Percentiles rank a stretch among this genome's conserved stretches.
phyloP scores from a whole-genome alignment of 1,139 yeast genomes.

The Zygoascus meyerae region DNA sequence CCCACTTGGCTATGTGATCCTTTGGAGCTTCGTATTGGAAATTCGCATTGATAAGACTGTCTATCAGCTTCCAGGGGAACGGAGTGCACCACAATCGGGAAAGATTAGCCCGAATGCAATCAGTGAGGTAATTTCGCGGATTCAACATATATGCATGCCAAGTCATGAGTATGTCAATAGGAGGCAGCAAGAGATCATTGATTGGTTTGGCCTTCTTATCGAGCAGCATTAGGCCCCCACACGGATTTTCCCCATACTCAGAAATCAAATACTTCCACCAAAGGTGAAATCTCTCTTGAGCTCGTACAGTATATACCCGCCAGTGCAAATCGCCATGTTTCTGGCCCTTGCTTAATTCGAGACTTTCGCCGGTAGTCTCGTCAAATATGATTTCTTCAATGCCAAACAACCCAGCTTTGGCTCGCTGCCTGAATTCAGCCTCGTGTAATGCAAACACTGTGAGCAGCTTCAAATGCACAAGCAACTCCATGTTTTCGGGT shows the following conservation, averaged over 20 bases:
- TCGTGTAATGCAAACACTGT: constrained; percentile 32
- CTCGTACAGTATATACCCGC: constrained; percentile 33
- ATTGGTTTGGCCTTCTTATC: not conserved
- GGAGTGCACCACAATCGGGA: constrained; percentile 28
- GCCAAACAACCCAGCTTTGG: constrained; percentile 17
- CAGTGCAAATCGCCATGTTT: constrained; percentile 27
- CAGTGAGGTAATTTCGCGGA: constrained; percentile 33
- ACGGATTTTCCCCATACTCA: constrained; percentile 2
- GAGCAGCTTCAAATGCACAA: constrained; percentile 36
- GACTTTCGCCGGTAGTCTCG: constrained; percentile 1
- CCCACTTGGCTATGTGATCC: not conserved
- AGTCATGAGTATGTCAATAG: constrained; percentile 39
- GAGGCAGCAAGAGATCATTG: constrained; percentile 27
- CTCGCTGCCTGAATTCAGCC: constrained; percentile 15
- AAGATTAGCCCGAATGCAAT: constrained; percentile 29
- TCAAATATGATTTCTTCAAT: constrained; percentile 7
- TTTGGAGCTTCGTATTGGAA: not conserved
- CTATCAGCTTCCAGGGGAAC: constrained; percentile 30
- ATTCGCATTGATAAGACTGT: not conserved
- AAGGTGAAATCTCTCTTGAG: constrained; percentile 33
- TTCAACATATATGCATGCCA: constrained; percentile 39
- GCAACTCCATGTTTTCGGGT: constrained; percentile 1
- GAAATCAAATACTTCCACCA: constrained; percentile 24
- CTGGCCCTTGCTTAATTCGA: constrained; percentile 4
- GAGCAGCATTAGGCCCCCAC: no score